phyloP scores from a whole-genome alignment of 2,329 filamentous ascomycete species.

The Gnomoniopsis sp. region DNA sequence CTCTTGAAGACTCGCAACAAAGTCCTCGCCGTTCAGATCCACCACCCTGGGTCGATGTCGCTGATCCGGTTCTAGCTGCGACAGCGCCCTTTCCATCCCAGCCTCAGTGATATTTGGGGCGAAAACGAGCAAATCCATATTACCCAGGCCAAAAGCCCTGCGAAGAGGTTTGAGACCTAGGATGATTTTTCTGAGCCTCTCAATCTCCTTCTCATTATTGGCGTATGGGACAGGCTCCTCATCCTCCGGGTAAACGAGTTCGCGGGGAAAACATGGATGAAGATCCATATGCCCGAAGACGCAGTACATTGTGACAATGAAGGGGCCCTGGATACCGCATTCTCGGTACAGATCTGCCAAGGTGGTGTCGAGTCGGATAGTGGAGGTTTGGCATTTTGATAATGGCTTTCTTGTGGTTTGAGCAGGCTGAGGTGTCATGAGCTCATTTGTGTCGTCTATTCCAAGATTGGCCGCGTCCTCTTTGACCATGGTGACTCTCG shows the following conservation, averaged over 20 bases:
- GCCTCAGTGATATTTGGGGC: conserved; percentile 19
- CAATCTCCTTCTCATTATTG: conserved; percentile 17
- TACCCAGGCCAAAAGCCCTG: conserved; percentile 21
- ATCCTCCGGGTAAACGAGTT: conserved; percentile 22
- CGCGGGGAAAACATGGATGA: conserved; percentile 21
- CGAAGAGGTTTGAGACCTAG: conserved; percentile 23
- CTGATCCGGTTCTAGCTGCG: conserved; percentile 21
- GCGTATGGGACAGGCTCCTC: conserved; percentile 23
- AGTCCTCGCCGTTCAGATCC: conserved; percentile 13
- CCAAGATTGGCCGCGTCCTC: no score
- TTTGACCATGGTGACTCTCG: no score
- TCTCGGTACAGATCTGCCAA: conserved; percentile 22
- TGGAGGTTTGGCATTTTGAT: background rate
- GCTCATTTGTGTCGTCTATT: background rate
- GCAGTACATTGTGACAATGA: conserved; percentile 24
- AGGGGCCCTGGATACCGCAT: conserved; percentile 21
- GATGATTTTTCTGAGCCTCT: conserved; percentile 20
- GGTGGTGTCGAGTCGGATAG: conserved; percentile 21
- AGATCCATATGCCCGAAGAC: conserved; percentile 24
- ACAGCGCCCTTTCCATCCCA: conserved; percentile 19
- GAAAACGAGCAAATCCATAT: conserved; percentile 23
- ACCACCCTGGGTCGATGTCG: conserved; percentile 19
- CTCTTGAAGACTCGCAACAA: conserved; percentile 11
- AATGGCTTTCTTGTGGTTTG: background rate
- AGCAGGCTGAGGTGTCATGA: conserved; percentile 3